These are phyloP conservation scores for Cymbopogon flexuosus DNA, from an alignment of 202 grass and related monocot genomes.

Conservation along the genomic window DNA sequence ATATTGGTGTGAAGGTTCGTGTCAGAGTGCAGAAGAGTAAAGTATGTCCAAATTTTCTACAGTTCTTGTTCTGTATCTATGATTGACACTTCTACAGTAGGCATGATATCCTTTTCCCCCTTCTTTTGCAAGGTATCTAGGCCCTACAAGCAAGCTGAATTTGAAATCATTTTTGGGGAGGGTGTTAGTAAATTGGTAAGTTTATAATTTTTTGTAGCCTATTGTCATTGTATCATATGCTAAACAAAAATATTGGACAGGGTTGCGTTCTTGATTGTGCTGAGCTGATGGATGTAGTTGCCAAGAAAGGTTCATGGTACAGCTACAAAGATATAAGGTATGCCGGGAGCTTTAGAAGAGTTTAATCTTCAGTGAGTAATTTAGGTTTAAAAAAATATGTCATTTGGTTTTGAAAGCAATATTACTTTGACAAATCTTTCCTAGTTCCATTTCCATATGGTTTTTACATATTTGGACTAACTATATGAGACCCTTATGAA, in stretches of 20 bases:
- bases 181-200: conserved; percentile 89
- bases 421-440: not conserved
- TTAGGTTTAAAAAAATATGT: not conserved
- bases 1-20: conserved; percentile 89
- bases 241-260: conserved; percentile 39
- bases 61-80: conserved; percentile 30
- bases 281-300: conserved; percentile 94
- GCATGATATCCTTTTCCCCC: not conserved
- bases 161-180: conserved; percentile 97
- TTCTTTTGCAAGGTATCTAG: conserved; percentile 64
- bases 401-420: conserved; percentile 6
- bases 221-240: not conserved
- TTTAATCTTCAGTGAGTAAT: not conserved
- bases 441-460: conserved; percentile 6
- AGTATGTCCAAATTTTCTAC: conserved; percentile 47
- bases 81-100: conserved; percentile 5
- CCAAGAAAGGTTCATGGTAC: conserved; percentile 94
- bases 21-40: conserved; percentile 99
- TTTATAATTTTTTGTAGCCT: conserved; percentile 9
- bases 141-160: conserved; percentile 98
- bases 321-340: conserved; percentile 87
- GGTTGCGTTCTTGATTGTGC: conserved; percentile 96
- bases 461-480: not conserved
- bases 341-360: conserved; percentile 11
- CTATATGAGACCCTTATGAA: not conserved